Evolutionary conservation across 768 basidiomycete genomes (phyloP).

Genomic region (Dendrothele bispora): DNA sequence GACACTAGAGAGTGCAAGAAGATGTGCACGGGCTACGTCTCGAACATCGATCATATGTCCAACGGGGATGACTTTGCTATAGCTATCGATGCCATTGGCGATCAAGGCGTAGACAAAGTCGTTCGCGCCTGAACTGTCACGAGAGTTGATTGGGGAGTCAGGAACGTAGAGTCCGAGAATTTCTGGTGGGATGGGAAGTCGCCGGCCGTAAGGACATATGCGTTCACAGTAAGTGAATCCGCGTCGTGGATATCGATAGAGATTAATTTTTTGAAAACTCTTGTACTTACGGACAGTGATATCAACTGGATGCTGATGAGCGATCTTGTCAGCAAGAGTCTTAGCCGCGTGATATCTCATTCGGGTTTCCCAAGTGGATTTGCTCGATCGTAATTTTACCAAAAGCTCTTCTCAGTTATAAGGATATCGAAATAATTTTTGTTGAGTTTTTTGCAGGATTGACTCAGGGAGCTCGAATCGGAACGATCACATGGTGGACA

Average conservation of each 20-base stretch:
- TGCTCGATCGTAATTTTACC: conserved; percentile 8
- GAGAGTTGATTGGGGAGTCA: conserved; percentile 3
- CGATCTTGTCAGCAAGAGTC: conserved; percentile 6
- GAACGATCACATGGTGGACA: no score
- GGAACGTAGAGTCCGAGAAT: conserved; percentile 20
- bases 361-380: background rate
- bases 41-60: conserved; percentile 14
- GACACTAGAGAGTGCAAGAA: conserved; percentile 10
- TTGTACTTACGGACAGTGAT: conserved; percentile 9
- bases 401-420: conserved; percentile 6
- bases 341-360: conserved; percentile 5
- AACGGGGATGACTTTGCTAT: background rate
- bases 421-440: no score
- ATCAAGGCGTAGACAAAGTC: conserved; percentile 4
- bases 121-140: background rate
- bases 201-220: background rate
- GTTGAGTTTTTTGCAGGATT: no score
- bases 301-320: conserved; percentile 3
- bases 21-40: conserved; percentile 13
- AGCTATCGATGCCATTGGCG: background rate
- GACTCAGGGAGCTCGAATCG: no score
- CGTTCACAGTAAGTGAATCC: background rate
- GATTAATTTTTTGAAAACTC: no score
- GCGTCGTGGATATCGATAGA: no score
- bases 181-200: conserved; percentile 12